Base-by-base conservation (phyloP, 257 asterid genomes). In the Marsdenia floribunda region DNA sequence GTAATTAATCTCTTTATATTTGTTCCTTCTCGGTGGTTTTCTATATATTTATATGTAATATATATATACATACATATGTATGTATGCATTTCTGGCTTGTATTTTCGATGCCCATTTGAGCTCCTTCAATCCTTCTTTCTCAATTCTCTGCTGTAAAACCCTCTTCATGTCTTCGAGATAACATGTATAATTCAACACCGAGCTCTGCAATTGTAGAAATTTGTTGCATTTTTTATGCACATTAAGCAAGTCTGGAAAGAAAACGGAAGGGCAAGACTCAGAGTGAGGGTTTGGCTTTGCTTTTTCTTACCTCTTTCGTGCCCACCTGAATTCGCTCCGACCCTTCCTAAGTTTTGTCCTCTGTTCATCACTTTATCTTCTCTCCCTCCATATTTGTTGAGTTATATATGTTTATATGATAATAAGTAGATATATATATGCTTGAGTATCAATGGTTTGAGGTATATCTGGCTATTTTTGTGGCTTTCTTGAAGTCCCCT, bases 261-360 rank as follows among this genome's bases (percentile, higher is more conserved):
- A 47, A 67, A 73, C 75, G 67, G 81, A 81, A 69, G 68, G 77
- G 60, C 19, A 18, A 38, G 71, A 12, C 71, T 66, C 13, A 18
- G 52, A 19, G 46, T 66, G 70, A 73, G 85, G 84, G 72, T 81
- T 79, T 64, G 76, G 80, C 61, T 73, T 72, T 22, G 68, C 79
- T 78, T 74, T 55, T 54, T 40, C 74, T 19, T 58, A 52, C 53
- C 37, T 15, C 22, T 57, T 33, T 71, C 52, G 68, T 76, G 68
- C 76, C 77, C n/a, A 59, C 85, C 82, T 83, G 85, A 82, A 78
- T 81, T 84, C 79, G 79, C 72, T 80, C 82, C 67, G 50, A 74
- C 76, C 80, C 79, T 74, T 79, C 77, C 70, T 81, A 79, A 52
- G 57, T 54, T 75, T 40, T 78, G 74, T 76, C 78, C 47, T 61